These are phyloP conservation scores for Colletotrichum sp. DNA, from an alignment of 2,329 filamentous ascomycete genomes.

Conservation along the genomic window DNA sequence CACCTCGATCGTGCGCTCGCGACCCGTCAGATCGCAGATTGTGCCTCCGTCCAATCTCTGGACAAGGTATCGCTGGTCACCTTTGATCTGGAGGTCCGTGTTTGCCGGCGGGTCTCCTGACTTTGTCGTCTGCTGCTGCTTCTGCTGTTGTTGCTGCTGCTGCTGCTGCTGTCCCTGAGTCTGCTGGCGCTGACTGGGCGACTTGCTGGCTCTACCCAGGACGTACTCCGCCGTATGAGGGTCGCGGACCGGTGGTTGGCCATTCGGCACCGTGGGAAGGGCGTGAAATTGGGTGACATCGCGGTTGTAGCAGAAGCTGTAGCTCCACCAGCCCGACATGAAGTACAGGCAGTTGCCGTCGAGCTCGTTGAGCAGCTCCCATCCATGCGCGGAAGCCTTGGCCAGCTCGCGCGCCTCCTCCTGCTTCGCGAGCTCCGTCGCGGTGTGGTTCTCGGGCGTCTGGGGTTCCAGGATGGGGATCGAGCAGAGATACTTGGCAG, in stretches of 20 bases:
- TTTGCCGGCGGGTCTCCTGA: constrained; percentile 34
- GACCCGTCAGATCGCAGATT: constrained; percentile 83
- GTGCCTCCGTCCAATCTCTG: constrained; percentile 83
- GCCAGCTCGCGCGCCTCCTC: constrained; percentile 83
- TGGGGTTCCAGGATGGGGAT: constrained; percentile 73
- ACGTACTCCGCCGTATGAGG: constrained; percentile 77
- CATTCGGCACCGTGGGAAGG: constrained; percentile 68
- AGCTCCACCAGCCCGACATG: constrained; percentile 92
- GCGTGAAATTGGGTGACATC: constrained; percentile 93
- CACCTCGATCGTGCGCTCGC: constrained; percentile 83
- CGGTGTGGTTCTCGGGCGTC: constrained; percentile 65
- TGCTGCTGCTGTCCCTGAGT: constrained; percentile 11
- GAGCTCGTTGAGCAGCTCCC: constrained; percentile 80
- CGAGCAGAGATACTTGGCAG: constrained; percentile 80
- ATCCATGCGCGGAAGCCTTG: constrained; percentile 77
- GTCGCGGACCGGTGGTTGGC: constrained; percentile 79
- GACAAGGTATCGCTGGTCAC: constrained; percentile 84
- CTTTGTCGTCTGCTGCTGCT: constrained; percentile 5
- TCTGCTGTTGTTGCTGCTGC: not conserved
- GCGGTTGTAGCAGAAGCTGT: constrained; percentile 89
- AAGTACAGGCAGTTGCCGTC: constrained; percentile 82
- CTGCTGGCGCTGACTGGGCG: constrained; percentile 19
- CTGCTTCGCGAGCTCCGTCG: constrained; percentile 69
- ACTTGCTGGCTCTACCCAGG: constrained; percentile 64
- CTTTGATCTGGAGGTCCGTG: constrained; percentile 79